Conservation (phyloP, 352 stramenopile genomes). For the Phytophthora tentaculata region DNA sequence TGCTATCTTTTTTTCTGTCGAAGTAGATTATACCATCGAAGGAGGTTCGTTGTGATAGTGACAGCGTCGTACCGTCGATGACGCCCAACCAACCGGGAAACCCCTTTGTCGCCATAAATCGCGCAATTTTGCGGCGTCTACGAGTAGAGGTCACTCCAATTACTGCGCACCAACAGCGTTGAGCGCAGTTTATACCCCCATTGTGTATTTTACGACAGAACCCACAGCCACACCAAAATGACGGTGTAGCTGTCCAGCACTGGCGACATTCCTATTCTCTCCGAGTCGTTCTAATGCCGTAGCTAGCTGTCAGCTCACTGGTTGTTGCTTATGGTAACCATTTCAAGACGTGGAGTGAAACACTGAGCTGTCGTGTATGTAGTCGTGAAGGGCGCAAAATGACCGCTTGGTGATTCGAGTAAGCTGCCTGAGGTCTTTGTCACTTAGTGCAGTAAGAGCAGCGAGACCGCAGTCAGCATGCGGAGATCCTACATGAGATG, state of each 20-base stretch:
- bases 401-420: background rate
- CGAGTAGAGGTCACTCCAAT: background rate
- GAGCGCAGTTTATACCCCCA: background rate
- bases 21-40: background rate
- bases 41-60: background rate
- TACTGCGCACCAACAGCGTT: background rate
- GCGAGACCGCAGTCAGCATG: background rate
- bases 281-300: background rate
- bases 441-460: background rate
- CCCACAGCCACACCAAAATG: background rate
- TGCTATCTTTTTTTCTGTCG: background rate
- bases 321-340: background rate
- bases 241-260: background rate
- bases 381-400: background rate
- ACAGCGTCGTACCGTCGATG: background rate
- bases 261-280: background rate
- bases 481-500: background rate
- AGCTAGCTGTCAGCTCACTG: background rate
- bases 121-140: background rate
- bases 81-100: background rate
- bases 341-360: background rate
- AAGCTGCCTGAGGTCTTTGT: constrained; percentile 1
- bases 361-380: background rate
- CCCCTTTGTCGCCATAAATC: background rate
- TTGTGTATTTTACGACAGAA: background rate